Evolutionary conservation across 1,284 basidiomycete species (phyloP).

Genomic region (Peniophora sp.): DNA sequence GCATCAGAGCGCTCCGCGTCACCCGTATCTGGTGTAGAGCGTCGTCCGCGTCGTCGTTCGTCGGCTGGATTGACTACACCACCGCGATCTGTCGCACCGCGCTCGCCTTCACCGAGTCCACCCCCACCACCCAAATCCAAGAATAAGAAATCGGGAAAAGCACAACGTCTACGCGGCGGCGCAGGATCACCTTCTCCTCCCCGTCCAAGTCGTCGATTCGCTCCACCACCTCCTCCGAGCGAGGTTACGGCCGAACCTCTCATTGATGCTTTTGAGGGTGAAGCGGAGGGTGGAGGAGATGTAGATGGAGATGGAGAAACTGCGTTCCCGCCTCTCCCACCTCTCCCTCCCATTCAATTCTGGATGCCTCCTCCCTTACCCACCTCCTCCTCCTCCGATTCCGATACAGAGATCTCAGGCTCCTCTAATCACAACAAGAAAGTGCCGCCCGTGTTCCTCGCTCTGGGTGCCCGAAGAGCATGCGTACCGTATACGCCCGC

Average conservation of each 20-base stretch:
- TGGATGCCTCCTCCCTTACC: slow-evolving; percentile 11
- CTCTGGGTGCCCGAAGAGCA: slow-evolving; percentile 13
- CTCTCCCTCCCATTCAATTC: slow-evolving; percentile 13
- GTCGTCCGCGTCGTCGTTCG: not conserved
- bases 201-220: slow-evolving; percentile 1
- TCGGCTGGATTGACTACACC: slow-evolving; percentile 8
- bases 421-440: not conserved
- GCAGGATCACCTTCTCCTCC: not conserved
- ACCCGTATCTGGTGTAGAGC: slow-evolving; percentile 1
- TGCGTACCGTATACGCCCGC: slow-evolving; percentile 14
- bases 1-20: slow-evolving; percentile 8
- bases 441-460: slow-evolving; percentile 12
- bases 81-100: slow-evolving; percentile 3
- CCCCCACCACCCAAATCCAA: not conserved
- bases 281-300: not conserved
- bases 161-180: not conserved
- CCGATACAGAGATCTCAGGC: not conserved
- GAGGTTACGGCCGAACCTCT: not conserved
- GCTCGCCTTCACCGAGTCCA: slow-evolving; percentile 1
- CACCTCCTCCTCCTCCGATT: not conserved
- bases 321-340: slow-evolving; percentile 8
- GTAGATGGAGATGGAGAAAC: not conserved
- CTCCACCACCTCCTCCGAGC: not conserved
- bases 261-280: not conserved
- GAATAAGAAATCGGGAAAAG: not conserved